These are phyloP conservation scores for Nigrograna mackinnonii DNA, from an alignment of 2,329 filamentous ascomycete species.

Conservation along the genomic window DNA sequence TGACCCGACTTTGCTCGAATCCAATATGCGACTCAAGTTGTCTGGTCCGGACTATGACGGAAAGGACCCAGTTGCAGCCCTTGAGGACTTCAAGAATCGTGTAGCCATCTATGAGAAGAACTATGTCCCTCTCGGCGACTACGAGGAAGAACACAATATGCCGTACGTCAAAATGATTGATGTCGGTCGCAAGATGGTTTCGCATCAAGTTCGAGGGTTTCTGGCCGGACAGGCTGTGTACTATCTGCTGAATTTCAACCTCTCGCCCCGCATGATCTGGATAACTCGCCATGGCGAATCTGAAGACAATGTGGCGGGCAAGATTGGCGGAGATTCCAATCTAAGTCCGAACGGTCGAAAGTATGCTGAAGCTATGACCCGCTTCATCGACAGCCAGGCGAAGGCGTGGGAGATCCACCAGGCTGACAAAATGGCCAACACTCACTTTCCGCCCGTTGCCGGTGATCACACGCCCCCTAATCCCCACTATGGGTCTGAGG, in stretches of 20 bases:
- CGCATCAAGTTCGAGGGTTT: conserved; percentile 89
- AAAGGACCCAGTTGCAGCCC: conserved; percentile 82
- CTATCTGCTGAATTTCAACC: conserved; percentile 95
- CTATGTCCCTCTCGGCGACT: conserved; percentile 87
- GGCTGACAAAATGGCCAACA: conserved; percentile 73
- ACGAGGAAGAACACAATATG: conserved; percentile 87
- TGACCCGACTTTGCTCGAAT: conserved; percentile 81
- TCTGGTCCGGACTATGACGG: conserved; percentile 95
- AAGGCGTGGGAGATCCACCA: conserved; percentile 83
- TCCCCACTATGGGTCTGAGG: conserved; percentile 66
- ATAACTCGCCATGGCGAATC: conserved; percentile 96
- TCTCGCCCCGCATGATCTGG: conserved; percentile 95
- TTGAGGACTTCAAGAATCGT: conserved; percentile 90
- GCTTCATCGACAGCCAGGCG: conserved; percentile 81
- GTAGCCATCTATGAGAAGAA: conserved; percentile 93
- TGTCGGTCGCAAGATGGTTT: conserved; percentile 90
- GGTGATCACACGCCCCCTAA: conserved; percentile 95
- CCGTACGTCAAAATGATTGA: conserved; percentile 98
- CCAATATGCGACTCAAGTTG: conserved; percentile 96
- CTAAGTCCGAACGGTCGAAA: conserved; percentile 78
- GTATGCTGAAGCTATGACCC: conserved; percentile 79
- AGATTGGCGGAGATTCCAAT: conserved; percentile 87
- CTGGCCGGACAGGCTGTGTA: conserved; percentile 90
- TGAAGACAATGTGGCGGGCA: conserved; percentile 81
- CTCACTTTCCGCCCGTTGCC: conserved; percentile 84